Percentiles rank a stretch among this genome's conserved stretches.
Evolutionary conservation across 495 filamentous ascomycete species (phyloP).

Genomic region (Aspergillus kassunensis): DNA sequence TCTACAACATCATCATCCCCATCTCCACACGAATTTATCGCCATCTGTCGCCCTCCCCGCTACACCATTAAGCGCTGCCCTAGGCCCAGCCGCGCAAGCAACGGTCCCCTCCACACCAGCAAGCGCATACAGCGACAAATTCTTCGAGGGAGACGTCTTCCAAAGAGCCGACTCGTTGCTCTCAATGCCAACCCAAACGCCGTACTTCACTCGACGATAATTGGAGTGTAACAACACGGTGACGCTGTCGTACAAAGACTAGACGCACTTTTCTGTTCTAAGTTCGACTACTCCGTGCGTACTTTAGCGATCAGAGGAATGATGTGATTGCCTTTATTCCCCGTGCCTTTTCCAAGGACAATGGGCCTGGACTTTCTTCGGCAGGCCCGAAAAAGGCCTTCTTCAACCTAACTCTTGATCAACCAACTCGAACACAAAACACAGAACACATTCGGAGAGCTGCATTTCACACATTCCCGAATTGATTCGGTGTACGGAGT

Average conservation of each 20-base stretch:
- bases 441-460: neutral
- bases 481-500: neutral
- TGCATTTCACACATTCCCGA: neutral
- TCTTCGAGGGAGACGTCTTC: constrained; percentile 68
- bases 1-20: constrained; percentile 28
- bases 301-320: neutral
- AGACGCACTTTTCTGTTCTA: too few species aligned
- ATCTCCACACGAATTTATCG: constrained; percentile 32
- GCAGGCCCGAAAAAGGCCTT: neutral
- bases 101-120: constrained; percentile 79
- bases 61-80: constrained; percentile 76
- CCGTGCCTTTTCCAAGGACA: neutral
- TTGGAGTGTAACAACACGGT: constrained; percentile 1
- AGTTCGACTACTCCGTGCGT: too few species aligned
- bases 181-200: constrained; percentile 49
- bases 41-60: constrained; percentile 49
- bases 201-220: constrained; percentile 39
- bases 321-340: neutral
- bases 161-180: constrained; percentile 69
- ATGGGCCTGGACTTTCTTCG: neutral
- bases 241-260: too few species aligned
- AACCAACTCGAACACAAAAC: too few species aligned
- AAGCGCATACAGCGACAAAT: constrained; percentile 59
- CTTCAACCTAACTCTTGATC: neutral
- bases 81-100: constrained; percentile 83